Conservation (phyloP, 2,329 filamentous ascomycete species). For the Tolypocladium tropicale region DNA sequence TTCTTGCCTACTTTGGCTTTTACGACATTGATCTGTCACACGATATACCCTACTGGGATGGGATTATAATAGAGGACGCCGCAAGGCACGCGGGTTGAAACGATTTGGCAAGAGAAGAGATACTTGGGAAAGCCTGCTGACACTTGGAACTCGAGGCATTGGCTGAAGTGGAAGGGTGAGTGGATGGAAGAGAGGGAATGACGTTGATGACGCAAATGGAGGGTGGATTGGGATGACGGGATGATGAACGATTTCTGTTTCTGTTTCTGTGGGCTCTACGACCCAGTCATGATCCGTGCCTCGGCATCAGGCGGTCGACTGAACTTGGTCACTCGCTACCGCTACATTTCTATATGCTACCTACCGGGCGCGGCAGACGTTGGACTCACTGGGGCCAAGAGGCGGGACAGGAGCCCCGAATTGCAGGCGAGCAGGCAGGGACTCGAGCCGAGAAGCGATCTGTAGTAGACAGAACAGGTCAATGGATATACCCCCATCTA, state of each 20-base stretch:
- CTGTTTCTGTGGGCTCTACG: background rate
- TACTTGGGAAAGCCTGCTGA: conserved; percentile 2
- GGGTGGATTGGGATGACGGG: background rate
- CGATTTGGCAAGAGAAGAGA: conserved; percentile 2
- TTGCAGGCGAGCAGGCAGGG: background rate
- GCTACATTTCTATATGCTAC: background rate
- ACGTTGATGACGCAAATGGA: background rate
- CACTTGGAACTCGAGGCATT: background rate
- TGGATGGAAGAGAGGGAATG: background rate
- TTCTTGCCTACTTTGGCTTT: conserved; percentile 11
- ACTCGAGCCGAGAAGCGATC: background rate
- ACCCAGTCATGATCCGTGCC: background rate
- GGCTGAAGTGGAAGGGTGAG: background rate
- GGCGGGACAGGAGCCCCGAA: background rate
- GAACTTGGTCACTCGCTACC: background rate
- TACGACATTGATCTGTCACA: conserved; percentile 10
- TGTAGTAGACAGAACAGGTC: background rate
- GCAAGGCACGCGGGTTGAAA: conserved; percentile 22
- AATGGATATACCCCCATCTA: background rate
- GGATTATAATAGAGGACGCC: conserved; percentile 26
- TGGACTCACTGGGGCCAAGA: background rate
- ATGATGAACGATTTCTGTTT: conserved; percentile 1
- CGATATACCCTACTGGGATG: conserved; percentile 22
- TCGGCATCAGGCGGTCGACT: background rate
- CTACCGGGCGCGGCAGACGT: background rate